Base-by-base conservation (phyloP, 192 early-diverging fungal genomes). In the Coemansia umbellata region DNA sequence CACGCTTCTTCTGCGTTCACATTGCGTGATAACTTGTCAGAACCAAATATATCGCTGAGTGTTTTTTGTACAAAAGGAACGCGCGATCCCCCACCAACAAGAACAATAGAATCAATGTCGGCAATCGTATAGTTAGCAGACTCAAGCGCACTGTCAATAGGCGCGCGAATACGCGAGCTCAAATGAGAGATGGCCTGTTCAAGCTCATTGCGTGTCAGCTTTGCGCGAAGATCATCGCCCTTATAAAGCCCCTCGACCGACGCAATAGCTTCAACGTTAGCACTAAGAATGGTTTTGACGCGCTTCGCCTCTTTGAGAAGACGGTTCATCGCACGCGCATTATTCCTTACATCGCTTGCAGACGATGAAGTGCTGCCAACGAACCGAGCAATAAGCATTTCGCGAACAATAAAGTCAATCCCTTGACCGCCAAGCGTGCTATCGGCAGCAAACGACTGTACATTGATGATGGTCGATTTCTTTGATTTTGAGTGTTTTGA, bases 1-100 rank as follows among this genome's bases (percentile, higher is more conserved):
- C 89, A 91, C 13, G 95, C 94, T 80, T 99, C 97, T 53, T 99
- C 97, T 35, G 80, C 88, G 59, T 99, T 96, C 32, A 99, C 84
- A 53, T 92, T 95, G 78, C 89, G 84, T 26, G 94, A 91, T 55
- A 99, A 85, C 70, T 91, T 91, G 42, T 84, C 84, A 22, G 85
- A 77, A 60, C 93, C 91, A 48, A 92, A 83, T 41, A 82, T 65
- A 7, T 82, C 68, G 1, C 69, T 67, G 42, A 99, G 70, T 27
- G 63, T 78, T 30, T 71, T 54, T 63, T 95, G 92, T 50, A 99
- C 84, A 47, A 85, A 71, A 9, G 97, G 97, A 28, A 92, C 80
- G 42, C 97, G 89, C 23, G 89, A 83, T 58, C 87, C 86, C 18
- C 97, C 97, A 54, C 97, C 97, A 14, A 97, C 92, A 15, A 99